Evolutionary conservation across 108 stramenopile species (phyloP).

Genomic region (Ochromonas danica): DNA sequence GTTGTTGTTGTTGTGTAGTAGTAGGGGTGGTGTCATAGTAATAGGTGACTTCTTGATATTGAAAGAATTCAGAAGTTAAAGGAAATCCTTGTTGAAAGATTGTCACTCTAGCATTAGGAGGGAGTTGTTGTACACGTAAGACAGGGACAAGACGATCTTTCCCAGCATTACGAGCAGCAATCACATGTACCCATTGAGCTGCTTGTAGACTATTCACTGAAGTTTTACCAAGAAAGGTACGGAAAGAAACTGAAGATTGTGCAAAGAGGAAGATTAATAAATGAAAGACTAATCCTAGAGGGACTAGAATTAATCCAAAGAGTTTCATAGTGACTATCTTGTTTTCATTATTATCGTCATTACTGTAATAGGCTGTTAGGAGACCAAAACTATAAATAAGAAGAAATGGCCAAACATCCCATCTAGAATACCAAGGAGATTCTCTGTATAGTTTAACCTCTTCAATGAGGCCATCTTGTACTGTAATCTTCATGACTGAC

Average conservation of each 20-base stretch:
- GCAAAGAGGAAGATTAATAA: conserved; percentile 48
- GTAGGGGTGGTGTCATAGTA: background rate
- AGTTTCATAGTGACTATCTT: background rate
- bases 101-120: conserved; percentile 44
- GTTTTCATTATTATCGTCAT: background rate
- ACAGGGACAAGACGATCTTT: conserved; percentile 37
- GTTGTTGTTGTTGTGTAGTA: background rate
- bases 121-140: conserved; percentile 21
- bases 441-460: background rate
- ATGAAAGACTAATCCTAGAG: conserved; percentile 37
- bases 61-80: conserved; percentile 25
- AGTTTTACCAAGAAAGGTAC: conserved; percentile 45
- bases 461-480: background rate
- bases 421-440: background rate
- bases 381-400: background rate
- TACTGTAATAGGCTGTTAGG: background rate
- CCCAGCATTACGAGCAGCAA: background rate
- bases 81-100: conserved; percentile 36
- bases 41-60: conserved; percentile 38
- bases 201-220: conserved; percentile 28
- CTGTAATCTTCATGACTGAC: too few relatives aligned
- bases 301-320: conserved; percentile 37
- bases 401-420: conserved; percentile 12
- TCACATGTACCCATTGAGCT: background rate
- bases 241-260: conserved; percentile 46